Percentiles rank a stretch among this genome's conserved stretches.
Conservation (phyloP, 2,329 filamentous ascomycete species). For the Cercospora janseana region DNA sequence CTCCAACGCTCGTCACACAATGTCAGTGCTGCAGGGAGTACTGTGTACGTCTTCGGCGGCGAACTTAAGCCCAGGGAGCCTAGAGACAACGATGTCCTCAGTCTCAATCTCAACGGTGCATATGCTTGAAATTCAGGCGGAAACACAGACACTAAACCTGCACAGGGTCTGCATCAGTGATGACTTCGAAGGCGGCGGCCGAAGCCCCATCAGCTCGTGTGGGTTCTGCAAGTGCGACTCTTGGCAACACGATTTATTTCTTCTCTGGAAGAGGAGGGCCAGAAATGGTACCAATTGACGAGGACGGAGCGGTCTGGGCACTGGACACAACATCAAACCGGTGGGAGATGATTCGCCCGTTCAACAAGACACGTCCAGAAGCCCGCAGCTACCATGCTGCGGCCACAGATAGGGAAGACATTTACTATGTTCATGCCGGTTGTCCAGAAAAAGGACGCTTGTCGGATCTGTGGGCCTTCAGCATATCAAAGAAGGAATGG, state of each 20-base stretch:
- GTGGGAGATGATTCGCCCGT: constrained; percentile 65
- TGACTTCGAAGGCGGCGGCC: constrained; percentile 15
- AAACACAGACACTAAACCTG: neutral
- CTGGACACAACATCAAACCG: constrained; percentile 63
- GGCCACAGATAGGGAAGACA: constrained; percentile 64
- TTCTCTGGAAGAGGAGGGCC: constrained; percentile 75
- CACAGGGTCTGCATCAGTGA: constrained; percentile 31
- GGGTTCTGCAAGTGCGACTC: constrained; percentile 67
- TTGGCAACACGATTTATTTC: constrained; percentile 70
- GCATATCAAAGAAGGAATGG: constrained; percentile 64
- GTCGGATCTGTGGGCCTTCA: constrained; percentile 76
- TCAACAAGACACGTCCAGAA: constrained; percentile 53
- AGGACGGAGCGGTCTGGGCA: constrained; percentile 71
- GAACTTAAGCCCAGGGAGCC: constrained; percentile 66
- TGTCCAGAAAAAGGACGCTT: constrained; percentile 63
- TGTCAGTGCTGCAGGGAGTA: constrained; percentile 49
- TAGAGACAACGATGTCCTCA: constrained; percentile 70
- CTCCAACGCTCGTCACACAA: constrained; percentile 74
- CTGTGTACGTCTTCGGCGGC: constrained; percentile 74
- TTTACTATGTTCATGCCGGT: constrained; percentile 74
- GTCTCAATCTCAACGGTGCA: constrained; percentile 42
- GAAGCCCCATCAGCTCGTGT: constrained; percentile 64
- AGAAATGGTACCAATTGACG: constrained; percentile 69
- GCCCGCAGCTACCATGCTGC: constrained; percentile 71
- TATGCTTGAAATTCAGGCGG: neutral